Evolutionary conservation across 192 early-diverging fungal genomes (phyloP).

Genomic region (Dispira simplex): DNA sequence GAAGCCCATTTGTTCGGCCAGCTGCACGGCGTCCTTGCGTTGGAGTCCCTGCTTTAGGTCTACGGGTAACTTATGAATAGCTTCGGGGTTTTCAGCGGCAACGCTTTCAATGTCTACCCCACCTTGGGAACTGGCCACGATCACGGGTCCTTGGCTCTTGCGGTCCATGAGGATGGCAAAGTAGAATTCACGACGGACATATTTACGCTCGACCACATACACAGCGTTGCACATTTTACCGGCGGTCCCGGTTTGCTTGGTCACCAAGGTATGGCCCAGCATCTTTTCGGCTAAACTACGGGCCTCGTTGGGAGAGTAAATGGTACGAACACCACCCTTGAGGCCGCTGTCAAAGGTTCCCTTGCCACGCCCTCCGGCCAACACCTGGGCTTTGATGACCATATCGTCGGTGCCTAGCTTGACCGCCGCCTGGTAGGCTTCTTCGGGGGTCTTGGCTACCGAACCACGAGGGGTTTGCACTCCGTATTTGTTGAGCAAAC

Average conservation of each 20-base stretch:
- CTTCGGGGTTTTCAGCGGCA: slow-evolving; percentile 88
- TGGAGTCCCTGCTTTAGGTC: slow-evolving; percentile 77
- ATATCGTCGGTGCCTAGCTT: slow-evolving; percentile 62
- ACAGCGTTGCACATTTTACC: slow-evolving; percentile 91
- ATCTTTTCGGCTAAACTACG: slow-evolving; percentile 83
- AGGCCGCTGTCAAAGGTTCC: slow-evolving; percentile 90
- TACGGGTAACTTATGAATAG: slow-evolving; percentile 82
- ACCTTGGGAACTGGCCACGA: slow-evolving; percentile 94
- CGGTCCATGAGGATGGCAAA: slow-evolving; percentile 99
- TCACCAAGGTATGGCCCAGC: slow-evolving; percentile 94
- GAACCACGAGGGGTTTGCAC: slow-evolving; percentile 77
- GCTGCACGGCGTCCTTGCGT: slow-evolving; percentile 49
- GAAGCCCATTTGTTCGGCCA: slow-evolving; percentile 87
- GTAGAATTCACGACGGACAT: slow-evolving; percentile 96
- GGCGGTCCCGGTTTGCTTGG: slow-evolving; percentile 93
- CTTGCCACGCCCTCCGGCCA: slow-evolving; percentile 98
- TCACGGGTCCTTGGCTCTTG: slow-evolving; percentile 80
- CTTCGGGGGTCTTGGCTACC: slow-evolving; percentile 73
- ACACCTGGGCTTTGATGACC: slow-evolving; percentile 78
- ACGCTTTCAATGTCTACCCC: slow-evolving; percentile 98
- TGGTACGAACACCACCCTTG: slow-evolving; percentile 72
- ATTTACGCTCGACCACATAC: slow-evolving; percentile 92
- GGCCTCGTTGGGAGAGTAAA: slow-evolving; percentile 66
- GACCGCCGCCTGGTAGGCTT: slow-evolving; percentile 78
- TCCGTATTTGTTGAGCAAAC: slow-evolving; percentile 79